phyloP scores from a whole-genome alignment of 805 yeast genomes.

The Ogataea minuta region DNA sequence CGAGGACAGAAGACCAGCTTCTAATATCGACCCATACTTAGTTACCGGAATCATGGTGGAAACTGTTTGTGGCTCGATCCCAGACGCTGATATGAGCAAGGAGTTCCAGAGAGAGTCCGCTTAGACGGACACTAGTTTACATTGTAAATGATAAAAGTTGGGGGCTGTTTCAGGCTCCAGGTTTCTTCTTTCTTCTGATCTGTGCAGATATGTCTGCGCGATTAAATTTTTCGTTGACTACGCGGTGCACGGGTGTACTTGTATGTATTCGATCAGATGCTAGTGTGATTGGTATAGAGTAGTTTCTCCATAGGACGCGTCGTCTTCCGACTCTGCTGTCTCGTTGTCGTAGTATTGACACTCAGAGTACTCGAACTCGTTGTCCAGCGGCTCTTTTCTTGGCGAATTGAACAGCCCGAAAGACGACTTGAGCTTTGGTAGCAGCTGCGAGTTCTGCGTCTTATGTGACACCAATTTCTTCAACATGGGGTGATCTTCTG shows the following conservation, averaged over 20 bases:
- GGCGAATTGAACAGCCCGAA: slow-evolving; percentile 13
- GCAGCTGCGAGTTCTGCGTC: background rate
- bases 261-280: background rate
- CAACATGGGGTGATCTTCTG: slow-evolving; percentile 10
- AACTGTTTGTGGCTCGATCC: slow-evolving; percentile 91
- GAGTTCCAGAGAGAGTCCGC: slow-evolving; percentile 75
- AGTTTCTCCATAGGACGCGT: slow-evolving; percentile 8
- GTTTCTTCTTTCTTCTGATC: slow-evolving; percentile 9
- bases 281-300: slow-evolving; percentile 3
- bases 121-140: slow-evolving; percentile 2
- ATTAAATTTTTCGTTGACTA: slow-evolving; percentile 6
- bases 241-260: slow-evolving; percentile 8
- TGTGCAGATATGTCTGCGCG: slow-evolving; percentile 11
- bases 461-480: slow-evolving; percentile 5
- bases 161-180: slow-evolving; percentile 4
- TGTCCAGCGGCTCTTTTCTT: background rate
- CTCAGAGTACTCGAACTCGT: slow-evolving; percentile 20
- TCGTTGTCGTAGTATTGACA: slow-evolving; percentile 29
- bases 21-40: slow-evolving; percentile 98
- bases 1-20: slow-evolving; percentile 99
- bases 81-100: slow-evolving; percentile 92
- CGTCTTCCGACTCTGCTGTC: slow-evolving; percentile 3
- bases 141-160: slow-evolving; percentile 6
- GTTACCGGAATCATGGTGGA: slow-evolving; percentile 98
- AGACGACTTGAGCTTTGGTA: slow-evolving; percentile 5